Base-by-base conservation (phyloP, 306 rosid species). In the Trichosanthes truncata region DNA sequence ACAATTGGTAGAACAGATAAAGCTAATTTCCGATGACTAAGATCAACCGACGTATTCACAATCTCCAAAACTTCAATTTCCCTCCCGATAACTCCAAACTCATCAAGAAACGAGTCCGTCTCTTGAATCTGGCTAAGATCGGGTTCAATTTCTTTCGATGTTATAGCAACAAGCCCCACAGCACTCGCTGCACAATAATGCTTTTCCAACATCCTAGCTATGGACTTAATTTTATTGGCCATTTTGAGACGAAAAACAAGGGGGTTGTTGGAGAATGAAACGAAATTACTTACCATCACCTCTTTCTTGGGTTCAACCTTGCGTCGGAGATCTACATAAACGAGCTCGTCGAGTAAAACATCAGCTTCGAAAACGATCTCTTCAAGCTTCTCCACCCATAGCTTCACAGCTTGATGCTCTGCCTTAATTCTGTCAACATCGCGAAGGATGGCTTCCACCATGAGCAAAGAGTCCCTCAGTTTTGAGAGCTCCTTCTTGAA, bases 1-100 rank as follows among this genome's bases (percentile, higher is more conserved):
- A 79, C 83, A 1, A 83, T 83, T 5, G 78, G 57, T 17, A 80
- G 0, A 52, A 83, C 74, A 17, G 81, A 21, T 4, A 76, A 18
- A 12, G 7, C 0, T 4, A 12, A 13, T 48, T 40, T 13, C 8
- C 18, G 11, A 40, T 40, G 13, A 66, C 80, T 18, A 29, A 35
- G 5, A 11, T 26, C 49, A 48, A 46, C 4, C 4, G 14, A 12
- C 11, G 2, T 4, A 10, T 45, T 26, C 12, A 78, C 81, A 0
- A 78, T 46, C 31, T 62, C 15, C 1, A 15, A 18, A 21, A 45
- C 57, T 23, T 78, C 59, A 26, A 2, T 4, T 46, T 40, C 36
- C 29, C 81, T 78, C 2, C 81, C 81, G 1, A 78, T 20, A 31
- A 78, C 36, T 43, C 23, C 59, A 31, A 51, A 18, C 13, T 31